Conservation (phyloP, 108 stramenopile species). For the Nitzschia palea region DNA sequence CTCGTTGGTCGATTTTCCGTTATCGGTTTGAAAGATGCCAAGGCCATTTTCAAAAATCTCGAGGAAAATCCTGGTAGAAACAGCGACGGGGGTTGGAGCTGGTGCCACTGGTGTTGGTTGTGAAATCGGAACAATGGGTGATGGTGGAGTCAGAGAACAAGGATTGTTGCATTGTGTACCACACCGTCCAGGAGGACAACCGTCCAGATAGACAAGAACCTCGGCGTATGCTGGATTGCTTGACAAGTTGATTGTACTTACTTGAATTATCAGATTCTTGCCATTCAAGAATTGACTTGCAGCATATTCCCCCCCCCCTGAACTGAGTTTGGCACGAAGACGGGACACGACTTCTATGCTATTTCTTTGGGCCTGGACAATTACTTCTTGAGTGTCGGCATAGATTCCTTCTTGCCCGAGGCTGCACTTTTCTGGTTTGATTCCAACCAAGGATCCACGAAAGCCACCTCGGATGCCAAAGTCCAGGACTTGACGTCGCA, state of each 20-base stretch:
- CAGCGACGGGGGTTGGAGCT: no score
- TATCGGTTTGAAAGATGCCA: no score
- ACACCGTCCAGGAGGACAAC: no score
- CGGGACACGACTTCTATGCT: neutral
- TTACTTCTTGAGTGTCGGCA: slow-evolving; percentile 32
- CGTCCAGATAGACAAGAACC: neutral
- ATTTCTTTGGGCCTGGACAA: slow-evolving; percentile 17
- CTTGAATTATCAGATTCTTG: neutral
- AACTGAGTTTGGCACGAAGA: neutral
- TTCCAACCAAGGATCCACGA: slow-evolving; percentile 5
- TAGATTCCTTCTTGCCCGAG: slow-evolving; percentile 19
- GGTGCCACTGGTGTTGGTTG: no score
- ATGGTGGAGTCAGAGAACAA: no score
- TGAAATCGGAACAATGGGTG: no score
- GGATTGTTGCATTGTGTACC: no score
- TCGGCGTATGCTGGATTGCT: neutral
- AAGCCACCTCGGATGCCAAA: neutral
- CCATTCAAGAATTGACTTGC: neutral
- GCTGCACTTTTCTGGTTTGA: neutral
- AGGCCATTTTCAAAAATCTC: no score
- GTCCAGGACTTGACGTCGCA: neutral
- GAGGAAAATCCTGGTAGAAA: no score
- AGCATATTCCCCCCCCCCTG: neutral
- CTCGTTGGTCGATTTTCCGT: no score
- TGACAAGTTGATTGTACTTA: neutral